These are phyloP conservation scores for Hydnomerulius pinastri DNA, from an alignment of 768 basidiomycete genomes.

Conservation along the genomic window DNA sequence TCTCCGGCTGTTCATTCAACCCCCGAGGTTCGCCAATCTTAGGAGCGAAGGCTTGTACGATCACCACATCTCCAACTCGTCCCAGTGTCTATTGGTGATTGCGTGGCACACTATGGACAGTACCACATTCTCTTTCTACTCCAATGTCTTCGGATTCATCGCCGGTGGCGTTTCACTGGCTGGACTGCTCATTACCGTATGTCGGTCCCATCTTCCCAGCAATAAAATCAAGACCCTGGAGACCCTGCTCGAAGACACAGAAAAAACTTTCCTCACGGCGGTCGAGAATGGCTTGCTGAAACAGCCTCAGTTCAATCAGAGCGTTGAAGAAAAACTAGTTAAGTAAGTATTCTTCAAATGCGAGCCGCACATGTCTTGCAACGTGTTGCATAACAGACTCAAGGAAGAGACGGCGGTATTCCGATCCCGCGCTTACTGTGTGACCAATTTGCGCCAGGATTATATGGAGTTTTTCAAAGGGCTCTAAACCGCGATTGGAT, in stretches of 20 bases:
- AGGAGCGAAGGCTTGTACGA: too few species aligned
- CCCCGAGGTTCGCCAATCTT: too few species aligned
- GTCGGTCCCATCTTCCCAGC: background rate
- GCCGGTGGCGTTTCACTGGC: background rate
- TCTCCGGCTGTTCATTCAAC: too few species aligned
- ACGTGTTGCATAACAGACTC: too few species aligned
- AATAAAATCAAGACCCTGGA: slow-evolving; percentile 1
- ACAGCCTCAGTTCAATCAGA: too few species aligned
- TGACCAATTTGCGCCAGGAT: background rate
- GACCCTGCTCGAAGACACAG: background rate
- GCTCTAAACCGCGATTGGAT: background rate
- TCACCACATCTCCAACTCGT: too few species aligned
- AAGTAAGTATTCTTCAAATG: too few species aligned
- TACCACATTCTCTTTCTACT: background rate
- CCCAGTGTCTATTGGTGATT: too few species aligned
- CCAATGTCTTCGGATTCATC: background rate
- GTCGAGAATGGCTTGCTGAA: too few species aligned
- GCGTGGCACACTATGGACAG: background rate
- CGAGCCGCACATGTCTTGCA: too few species aligned
- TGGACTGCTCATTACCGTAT: background rate
- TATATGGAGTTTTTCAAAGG: background rate
- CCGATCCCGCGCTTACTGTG: background rate
- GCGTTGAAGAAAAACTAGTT: too few species aligned
- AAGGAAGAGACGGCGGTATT: too few species aligned
- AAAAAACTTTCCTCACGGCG: background rate